Conservation (phyloP, 2,329 filamentous ascomycete genomes). For the Fusarium hostae region DNA sequence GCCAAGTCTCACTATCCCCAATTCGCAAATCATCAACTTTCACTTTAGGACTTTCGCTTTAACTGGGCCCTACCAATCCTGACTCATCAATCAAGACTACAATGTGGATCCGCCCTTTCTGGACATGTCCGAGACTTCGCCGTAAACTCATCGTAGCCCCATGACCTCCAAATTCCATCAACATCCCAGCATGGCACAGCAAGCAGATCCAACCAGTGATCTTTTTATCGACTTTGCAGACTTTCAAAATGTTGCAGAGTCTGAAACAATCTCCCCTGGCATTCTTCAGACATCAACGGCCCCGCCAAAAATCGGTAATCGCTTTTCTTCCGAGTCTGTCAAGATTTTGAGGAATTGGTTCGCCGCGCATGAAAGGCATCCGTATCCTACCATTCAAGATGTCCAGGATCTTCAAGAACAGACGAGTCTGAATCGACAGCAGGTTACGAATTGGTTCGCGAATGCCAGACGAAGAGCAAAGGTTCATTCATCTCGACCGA, state of each 20-base stretch:
- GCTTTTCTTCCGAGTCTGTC: constrained; percentile 30
- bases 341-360: constrained; percentile 81
- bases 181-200: constrained; percentile 11
- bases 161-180: constrained; percentile 21
- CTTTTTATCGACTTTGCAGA: not conserved
- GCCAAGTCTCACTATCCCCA: not conserved
- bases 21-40: constrained; percentile 13
- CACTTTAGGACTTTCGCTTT: not conserved
- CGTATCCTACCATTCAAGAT: constrained; percentile 85
- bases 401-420: constrained; percentile 78
- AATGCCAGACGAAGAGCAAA: constrained; percentile 85
- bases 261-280: constrained; percentile 19
- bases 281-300: constrained; percentile 25
- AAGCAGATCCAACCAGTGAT: not conserved
- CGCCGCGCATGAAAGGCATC: constrained; percentile 76
- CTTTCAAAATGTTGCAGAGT: not conserved
- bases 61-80: not conserved
- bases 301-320: constrained; percentile 33
- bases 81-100: constrained; percentile 14
- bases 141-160: not conserved
- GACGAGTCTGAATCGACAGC: constrained; percentile 79
- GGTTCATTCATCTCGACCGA: constrained; percentile 52
- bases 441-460: constrained; percentile 89
- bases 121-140: constrained; percentile 35
- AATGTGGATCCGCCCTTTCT: constrained; percentile 37